Base-by-base conservation (phyloP, 1,284 basidiomycete species). In the Singerocomus inundabilis region DNA sequence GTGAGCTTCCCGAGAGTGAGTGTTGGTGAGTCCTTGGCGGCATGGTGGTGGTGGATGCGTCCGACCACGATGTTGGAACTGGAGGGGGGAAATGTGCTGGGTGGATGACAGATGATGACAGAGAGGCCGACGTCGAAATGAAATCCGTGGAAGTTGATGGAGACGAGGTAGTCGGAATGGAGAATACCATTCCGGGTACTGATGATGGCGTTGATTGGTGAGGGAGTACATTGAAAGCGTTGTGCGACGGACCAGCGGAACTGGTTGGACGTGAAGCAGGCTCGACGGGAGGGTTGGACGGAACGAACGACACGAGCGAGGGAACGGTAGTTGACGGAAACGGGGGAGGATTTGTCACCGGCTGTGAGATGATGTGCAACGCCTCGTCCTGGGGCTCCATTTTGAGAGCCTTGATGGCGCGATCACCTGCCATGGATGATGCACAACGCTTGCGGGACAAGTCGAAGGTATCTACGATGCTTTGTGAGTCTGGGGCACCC, bases 371-470 rank as follows among this genome's bases (percentile, higher is more conserved):
- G 18, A 63, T 45, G 45, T 67, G 67, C 24, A 70, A 53, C 7
- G 55, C 13, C 18, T 85, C 83, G 31, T 87, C 85, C 55, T 73
- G 76, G 24, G 85, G 82, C 57, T 88, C 85, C 54, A 83, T 72
- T 69, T 88, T 88, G 54, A 81, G 70, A 16, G 81, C 76, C 60
- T 88, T 88, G 44, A 80, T 71, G 33, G 72, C 77, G 18, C 85
- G 77, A 48, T 81, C 78, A 49, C 77, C 81, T 18, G 75, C 79
- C 51, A 81, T 70, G 43, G 79, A 80, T n/a, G 83, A 82, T 13
- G 79, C 84, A 54, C 81, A 84, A 21, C 85, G 81, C 64, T 88
- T 88, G 40, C 85, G 80, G 44, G 75, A 72, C 33, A 64, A 51
- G 54, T 67, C 64, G 46, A 67, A 63, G 33, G 57, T 50, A 43